Percentiles rank a stretch among this genome's conserved stretches.
Conservation (phyloP, 768 basidiomycete species). For the Mycena belliarum region DNA sequence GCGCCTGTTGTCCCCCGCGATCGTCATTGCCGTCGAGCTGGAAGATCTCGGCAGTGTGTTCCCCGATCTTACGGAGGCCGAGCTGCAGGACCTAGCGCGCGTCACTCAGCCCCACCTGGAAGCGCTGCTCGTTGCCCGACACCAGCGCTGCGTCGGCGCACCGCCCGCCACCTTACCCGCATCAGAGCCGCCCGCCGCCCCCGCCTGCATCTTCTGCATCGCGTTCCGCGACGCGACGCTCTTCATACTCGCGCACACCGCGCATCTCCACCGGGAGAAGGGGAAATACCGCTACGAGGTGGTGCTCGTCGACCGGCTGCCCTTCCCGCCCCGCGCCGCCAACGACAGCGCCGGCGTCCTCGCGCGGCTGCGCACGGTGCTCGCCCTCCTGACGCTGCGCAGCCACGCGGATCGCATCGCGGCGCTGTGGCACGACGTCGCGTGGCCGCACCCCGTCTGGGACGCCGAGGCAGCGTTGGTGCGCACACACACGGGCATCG, state of each 20-base stretch:
- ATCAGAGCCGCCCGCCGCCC: background rate
- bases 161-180: background rate
- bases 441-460: background rate
- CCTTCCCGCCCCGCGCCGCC: background rate
- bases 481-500: background rate
- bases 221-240: slow-evolving; percentile 10
- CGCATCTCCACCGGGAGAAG: background rate
- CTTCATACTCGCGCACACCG: slow-evolving; percentile 10
- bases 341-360: background rate
- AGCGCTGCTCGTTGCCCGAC: background rate
- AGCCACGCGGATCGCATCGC: background rate
- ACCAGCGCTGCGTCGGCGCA: background rate
- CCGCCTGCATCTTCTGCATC: slow-evolving; percentile 3
- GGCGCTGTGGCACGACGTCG: background rate
- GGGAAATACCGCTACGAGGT: background rate
- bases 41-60: background rate
- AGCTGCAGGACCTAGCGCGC: background rate
- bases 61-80: background rate
- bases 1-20: background rate
- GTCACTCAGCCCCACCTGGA: background rate
- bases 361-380: background rate
- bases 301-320: background rate
- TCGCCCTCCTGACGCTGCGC: background rate
- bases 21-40: background rate
- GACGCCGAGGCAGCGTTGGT: background rate